These are phyloP conservation scores for Pichia terricola DNA, from an alignment of 1,139 yeast genomes.

Conservation along the genomic window DNA sequence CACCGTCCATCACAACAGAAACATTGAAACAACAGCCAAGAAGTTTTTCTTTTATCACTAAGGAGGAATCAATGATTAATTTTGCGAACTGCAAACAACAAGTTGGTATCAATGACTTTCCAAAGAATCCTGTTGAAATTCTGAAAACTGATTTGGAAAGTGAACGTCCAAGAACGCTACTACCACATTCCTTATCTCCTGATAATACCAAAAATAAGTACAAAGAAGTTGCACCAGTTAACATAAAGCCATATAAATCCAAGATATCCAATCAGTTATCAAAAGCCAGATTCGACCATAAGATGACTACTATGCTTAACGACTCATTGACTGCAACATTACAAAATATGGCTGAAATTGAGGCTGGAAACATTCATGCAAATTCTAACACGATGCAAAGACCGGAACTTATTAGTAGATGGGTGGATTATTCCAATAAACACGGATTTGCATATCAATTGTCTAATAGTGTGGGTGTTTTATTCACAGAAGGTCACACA, in stretches of 20 bases:
- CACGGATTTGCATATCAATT: slow-evolving; percentile 93
- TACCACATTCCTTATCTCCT: slow-evolving; percentile 88
- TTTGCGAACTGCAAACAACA: slow-evolving; percentile 56
- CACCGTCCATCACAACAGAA: slow-evolving; percentile 54
- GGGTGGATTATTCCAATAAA: slow-evolving; percentile 97
- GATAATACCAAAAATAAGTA: slow-evolving; percentile 85
- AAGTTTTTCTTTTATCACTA: slow-evolving; percentile 43
- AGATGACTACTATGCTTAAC: slow-evolving; percentile 18
- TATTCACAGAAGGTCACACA: slow-evolving; percentile 76
- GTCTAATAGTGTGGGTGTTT: slow-evolving; percentile 86
- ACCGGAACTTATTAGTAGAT: slow-evolving; percentile 76
- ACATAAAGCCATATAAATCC: slow-evolving; percentile 20
- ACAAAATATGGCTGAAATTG: slow-evolving; percentile 26
- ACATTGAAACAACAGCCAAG: slow-evolving; percentile 54
- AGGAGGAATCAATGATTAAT: slow-evolving; percentile 59
- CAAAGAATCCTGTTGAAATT: slow-evolving; percentile 58
- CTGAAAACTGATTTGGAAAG: slow-evolving; percentile 62
- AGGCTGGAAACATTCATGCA: slow-evolving; percentile 22
- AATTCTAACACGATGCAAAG: slow-evolving; percentile 32
- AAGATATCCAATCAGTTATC: slow-evolving; percentile 21
- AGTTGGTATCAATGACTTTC: slow-evolving; percentile 48
- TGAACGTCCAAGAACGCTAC: slow-evolving; percentile 57
- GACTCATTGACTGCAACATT: slow-evolving; percentile 21
- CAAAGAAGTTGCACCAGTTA: slow-evolving; percentile 46
- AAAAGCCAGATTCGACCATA: slow-evolving; percentile 21